These are phyloP conservation scores for Leccinum arenicola DNA, from an alignment of 768 basidiomycete genomes.

Conservation along the genomic window DNA sequence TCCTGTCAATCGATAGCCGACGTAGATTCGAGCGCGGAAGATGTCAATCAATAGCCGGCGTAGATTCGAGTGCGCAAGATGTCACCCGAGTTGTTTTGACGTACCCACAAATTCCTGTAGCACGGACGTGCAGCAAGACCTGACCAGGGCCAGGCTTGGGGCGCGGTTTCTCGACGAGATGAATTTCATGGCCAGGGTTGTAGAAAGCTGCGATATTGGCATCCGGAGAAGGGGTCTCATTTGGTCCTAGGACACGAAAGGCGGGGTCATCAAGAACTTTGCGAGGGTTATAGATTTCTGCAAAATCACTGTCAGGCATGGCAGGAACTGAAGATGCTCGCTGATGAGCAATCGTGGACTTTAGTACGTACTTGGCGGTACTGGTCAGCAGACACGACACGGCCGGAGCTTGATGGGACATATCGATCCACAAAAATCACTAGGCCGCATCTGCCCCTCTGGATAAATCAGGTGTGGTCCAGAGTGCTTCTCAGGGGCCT, in stretches of 20 bases:
- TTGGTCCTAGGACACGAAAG: slow-evolving; percentile 50
- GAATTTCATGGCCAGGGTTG: slow-evolving; percentile 60
- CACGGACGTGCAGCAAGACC: slow-evolving; percentile 62
- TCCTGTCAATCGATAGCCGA: slow-evolving; percentile 36
- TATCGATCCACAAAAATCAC: neutral
- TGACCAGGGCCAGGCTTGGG: slow-evolving; percentile 62
- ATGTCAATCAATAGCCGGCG: slow-evolving; percentile 19
- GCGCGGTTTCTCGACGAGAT: slow-evolving; percentile 63
- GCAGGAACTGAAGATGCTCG: neutral
- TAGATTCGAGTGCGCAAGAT: neutral
- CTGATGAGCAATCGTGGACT: neutral
- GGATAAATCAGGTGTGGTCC: neutral
- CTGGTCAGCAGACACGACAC: slow-evolving; percentile 7
- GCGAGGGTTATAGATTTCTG: slow-evolving; percentile 52
- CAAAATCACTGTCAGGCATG: slow-evolving; percentile 26
- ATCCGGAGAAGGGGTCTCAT: slow-evolving; percentile 45
- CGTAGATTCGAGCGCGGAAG: neutral
- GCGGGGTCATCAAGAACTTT: slow-evolving; percentile 54
- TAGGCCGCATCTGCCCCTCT: neutral
- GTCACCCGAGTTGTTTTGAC: slow-evolving; percentile 15
- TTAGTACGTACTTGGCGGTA: neutral
- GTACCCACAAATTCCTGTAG: slow-evolving; percentile 70
- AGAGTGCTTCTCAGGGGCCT: neutral
- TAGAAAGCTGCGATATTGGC: slow-evolving; percentile 65
- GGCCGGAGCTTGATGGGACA: neutral